Evolutionary conservation across 306 rosid genomes (phyloP).

Genomic region (Betula pendula): DNA sequence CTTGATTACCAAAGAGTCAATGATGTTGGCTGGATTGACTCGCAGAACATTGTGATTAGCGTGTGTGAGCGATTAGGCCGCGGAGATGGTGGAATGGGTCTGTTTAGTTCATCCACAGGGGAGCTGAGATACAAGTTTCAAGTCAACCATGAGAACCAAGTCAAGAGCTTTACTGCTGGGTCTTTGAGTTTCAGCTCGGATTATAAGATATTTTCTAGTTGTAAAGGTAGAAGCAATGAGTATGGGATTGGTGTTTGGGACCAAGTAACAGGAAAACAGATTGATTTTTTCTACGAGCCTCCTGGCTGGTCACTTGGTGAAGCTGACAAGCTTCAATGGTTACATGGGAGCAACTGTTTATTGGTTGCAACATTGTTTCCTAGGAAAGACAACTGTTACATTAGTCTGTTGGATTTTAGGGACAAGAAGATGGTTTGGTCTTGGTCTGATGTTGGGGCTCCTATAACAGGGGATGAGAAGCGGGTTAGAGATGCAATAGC

Average conservation of each 20-base stretch:
- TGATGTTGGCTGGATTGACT: slow-evolving; percentile 86
- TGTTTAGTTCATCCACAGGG: slow-evolving; percentile 65
- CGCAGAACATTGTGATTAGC: slow-evolving; percentile 58
- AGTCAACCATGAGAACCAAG: slow-evolving; percentile 75
- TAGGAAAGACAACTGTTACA: slow-evolving; percentile 86
- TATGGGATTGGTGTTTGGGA: slow-evolving; percentile 98
- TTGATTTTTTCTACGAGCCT: slow-evolving; percentile 89
- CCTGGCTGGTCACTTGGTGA: slow-evolving; percentile 91
- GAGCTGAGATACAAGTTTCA: slow-evolving; percentile 78
- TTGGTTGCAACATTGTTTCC: slow-evolving; percentile 90
- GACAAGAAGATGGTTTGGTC: slow-evolving; percentile 85
- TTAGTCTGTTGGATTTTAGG: slow-evolving; percentile 83
- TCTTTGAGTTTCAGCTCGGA: slow-evolving; percentile 81
- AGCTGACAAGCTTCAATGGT: slow-evolving; percentile 90
- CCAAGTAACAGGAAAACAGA: slow-evolving; percentile 72
- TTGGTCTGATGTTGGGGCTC: slow-evolving; percentile 83
- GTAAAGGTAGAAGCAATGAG: slow-evolving; percentile 89
- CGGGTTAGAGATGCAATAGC: slow-evolving; percentile 90
- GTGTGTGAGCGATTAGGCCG: slow-evolving; percentile 77
- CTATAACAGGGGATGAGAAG: slow-evolving; percentile 63
- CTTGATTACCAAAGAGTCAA: slow-evolving; percentile 81
- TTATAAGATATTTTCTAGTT: slow-evolving; percentile 75
- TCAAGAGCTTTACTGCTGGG: slow-evolving; percentile 89
- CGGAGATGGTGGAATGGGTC: slow-evolving; percentile 86
- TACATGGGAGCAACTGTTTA: slow-evolving; percentile 66